Base-by-base conservation (phyloP, 805 yeast genomes). In the Metschnikowia continentalis region DNA sequence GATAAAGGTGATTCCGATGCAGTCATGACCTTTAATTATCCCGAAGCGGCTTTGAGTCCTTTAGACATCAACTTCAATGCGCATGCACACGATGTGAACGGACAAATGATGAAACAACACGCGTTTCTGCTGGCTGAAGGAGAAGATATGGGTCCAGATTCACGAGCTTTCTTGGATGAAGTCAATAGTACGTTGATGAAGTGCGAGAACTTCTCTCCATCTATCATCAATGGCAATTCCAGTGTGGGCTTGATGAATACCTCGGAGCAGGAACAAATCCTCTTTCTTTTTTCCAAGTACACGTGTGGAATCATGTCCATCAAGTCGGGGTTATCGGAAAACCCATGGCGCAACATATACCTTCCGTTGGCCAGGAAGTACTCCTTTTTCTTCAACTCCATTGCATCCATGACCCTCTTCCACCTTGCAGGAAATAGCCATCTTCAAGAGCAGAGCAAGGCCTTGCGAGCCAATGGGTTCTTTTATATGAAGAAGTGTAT, bases 321-420 rank as follows among this genome's bases (percentile, higher is more conserved):
- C 50, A 82, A 80, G 55, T 79, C 82, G 54, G 88, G 87, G 0
- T 81, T 81, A 0, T 65, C 77, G 2, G 88, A 83, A 54, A 84
- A 84, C 58, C 90, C 89, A 6, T 84, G 90, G 90, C 65, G 85
- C 46, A 72, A 76, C 7, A 58, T 78, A 38, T 66, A 83, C 44
- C 63, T 83, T 59, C 88, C 89, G 1, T 61, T 82, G 42, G 82
- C 87, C 0, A 57, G 68, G n/a, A 66, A 75, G 32, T 75, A 82
- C 56, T 72, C 83, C 1, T 84, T 83, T 11, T 65, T 84, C 51
- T 78, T 78, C 66, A 80, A 83, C 59, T 81, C 88, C 1, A 68
- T 84, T 43, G 82, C 86, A 2, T 80, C 88, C 5, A 82, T 84
- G 84, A 81, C 89, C 0, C 69, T 81, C 48, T 82, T 83, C 57